Evolutionary conservation across 2,329 filamentous ascomycete species (phyloP), one percentile per base, ranked within the genome.

Genomic region (Xylaria sp.): DNA sequence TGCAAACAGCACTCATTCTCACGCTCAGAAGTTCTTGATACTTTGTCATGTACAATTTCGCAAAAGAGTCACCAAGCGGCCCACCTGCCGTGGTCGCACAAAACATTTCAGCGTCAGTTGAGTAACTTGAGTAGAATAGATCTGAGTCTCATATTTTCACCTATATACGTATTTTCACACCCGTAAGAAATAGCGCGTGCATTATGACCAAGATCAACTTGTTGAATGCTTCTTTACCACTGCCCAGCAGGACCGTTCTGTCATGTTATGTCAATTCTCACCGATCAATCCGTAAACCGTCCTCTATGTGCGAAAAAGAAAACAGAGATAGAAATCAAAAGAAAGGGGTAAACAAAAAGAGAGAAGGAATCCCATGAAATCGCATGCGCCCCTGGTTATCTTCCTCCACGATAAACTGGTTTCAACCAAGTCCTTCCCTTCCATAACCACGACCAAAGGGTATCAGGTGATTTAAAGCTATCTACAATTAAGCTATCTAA

Each of bases 401-500:
- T 62, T 65, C 67, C 28, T 23, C 55, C 50, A 23, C 46, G 0
- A 51, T 46, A 28, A 59, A 48, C 13, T 34, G 54, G 20, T 61
- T 46, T 58, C 57, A 54, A 46, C 51, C 60, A 56, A 59, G 52
- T 44, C 41, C 50, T 44, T 37, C 50, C 63, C 59, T 67, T 66
- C 65, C 64, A 69, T 74, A 71, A 70, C 73, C 69, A 58, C 70
- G 48, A 60, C 69, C 72, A 72, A 37, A 69, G 77, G 77, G 77
- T 78, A 78, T 78, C 77, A 76, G 73, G 67, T 73, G 70, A 65
- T 73, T 73, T 69, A 76, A 54, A 63, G 70, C 77, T 78, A 79
- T 79, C 77, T 79, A 78, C 77, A 75, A 78, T 77, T 78, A 76
- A 60, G 62, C 74, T 67, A 69, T 66, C 60, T 67, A 70, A 72